Percentiles rank a stretch among this genome's conserved stretches.
phyloP scores from a whole-genome alignment of 441 rosid genomes.

The Raphanus hybrid region DNA sequence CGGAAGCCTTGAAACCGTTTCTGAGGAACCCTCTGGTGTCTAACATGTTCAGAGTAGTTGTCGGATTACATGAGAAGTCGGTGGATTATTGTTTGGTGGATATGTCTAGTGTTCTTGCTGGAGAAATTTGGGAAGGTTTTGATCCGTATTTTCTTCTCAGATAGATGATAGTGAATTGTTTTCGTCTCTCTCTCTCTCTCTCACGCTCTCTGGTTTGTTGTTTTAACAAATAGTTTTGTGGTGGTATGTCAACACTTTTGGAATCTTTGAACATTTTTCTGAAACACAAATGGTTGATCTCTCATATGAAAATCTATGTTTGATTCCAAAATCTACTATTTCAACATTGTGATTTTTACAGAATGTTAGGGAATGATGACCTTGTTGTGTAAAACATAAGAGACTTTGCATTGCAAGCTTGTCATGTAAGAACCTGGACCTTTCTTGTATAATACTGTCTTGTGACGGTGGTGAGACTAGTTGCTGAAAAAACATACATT shows the following conservation, averaged over 20 bases:
- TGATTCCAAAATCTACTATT: neutral
- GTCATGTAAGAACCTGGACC: neutral
- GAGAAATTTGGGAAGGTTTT: conserved; percentile 67
- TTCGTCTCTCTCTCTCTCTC: neutral
- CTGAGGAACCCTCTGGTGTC: conserved; percentile 73
- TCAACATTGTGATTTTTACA: neutral
- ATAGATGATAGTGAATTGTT: conserved; percentile 32
- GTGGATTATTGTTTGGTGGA: conserved; percentile 37
- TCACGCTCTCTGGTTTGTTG: neutral
- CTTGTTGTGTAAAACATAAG: neutral
- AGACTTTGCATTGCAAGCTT: neutral
- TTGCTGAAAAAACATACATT: conserved; percentile 63
- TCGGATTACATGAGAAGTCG: conserved; percentile 55
- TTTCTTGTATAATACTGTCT: conserved; percentile 47
- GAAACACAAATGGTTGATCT: neutral
- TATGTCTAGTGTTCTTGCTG: conserved; percentile 36
- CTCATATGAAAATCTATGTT: too few relatives aligned
- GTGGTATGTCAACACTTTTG: neutral
- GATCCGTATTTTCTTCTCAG: conserved; percentile 87
- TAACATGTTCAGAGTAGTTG: conserved; percentile 62
- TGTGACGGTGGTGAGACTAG: conserved; percentile 56
- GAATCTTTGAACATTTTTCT: neutral
- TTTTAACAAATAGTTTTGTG: conserved; percentile 9
- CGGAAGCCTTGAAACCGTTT: conserved; percentile 60
- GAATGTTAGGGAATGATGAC: neutral